Evolutionary conservation across 2,329 filamentous ascomycete genomes (phyloP), one percentile per base, ranked within the genome.

Genomic region (Aspergillus viridinutans): DNA sequence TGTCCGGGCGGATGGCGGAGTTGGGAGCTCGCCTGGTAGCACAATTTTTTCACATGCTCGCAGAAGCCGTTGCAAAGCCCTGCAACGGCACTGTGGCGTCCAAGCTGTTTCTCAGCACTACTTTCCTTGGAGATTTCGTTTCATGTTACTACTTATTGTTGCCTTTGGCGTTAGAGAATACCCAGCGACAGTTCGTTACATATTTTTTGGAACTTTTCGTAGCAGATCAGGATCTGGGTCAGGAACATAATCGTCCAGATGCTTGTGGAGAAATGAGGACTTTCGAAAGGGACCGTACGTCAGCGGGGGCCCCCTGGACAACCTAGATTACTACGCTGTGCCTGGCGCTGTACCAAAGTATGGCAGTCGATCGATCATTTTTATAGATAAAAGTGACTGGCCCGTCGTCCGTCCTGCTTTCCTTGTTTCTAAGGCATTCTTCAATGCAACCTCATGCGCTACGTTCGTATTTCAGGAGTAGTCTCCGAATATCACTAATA

Each of bases 51-150:
- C 57, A 54, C 45, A 50, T 52, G 49, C 61, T 51, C 53, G 63
- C 58, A 45, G 32, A 47, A 40, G 38, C 20, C 50, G 48, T 47
- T 49, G 48, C 20, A n/a, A 17, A 9, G 40, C 38, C 49, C 55
- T 52, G 57, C 50, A 59, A 63, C 52, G 57, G 62, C 55, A 63
- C 62, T 48, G 56, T 50, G 66, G 63, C 67, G 68, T 72, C 67
- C 70, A 72, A 73, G 70, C 70, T 73, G 70, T 73, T 61, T 68
- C 70, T 71, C 70, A 73, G 70, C 70, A 62, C 54, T 45, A 52
- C 50, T 59, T 64, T 51, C 54, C 54, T 50, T 58, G 61, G 59
- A 53, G 50, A 55, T 57, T 60, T 61, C 58, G 61, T 62, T 58
- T 61, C 59, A 60, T 63, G 64, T 64, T 57, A 55, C 60, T 63